Conservation (phyloP, 768 basidiomycete genomes). For the Trametes maxima region DNA sequence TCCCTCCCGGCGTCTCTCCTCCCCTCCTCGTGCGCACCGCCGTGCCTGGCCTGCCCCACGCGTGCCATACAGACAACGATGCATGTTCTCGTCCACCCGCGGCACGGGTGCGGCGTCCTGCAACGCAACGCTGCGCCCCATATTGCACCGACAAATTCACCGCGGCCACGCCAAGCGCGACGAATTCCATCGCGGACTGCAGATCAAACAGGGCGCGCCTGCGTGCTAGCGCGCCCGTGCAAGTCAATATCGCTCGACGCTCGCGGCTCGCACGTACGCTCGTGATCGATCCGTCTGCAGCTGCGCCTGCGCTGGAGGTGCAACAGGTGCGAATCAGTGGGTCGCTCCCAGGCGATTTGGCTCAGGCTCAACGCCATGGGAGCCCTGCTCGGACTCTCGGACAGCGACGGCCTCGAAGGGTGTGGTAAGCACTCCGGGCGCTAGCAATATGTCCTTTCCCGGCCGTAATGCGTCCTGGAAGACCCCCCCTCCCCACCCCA, state of each 20-base stretch:
- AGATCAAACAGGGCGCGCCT: no score
- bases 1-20: not conserved
- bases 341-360: conserved; percentile 2
- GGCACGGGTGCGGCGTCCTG: no score
- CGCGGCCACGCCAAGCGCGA: not conserved
- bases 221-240: not conserved
- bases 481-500: not conserved
- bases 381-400: conserved; percentile 11
- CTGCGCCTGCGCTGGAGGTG: not conserved
- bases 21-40: no score
- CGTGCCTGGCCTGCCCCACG: no score
- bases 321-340: not conserved
- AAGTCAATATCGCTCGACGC: not conserved
- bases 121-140: no score
- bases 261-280: not conserved
- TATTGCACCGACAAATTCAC: not conserved
- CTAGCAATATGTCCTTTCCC: conserved; percentile 21
- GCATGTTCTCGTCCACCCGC: no score
- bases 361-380: conserved; percentile 1
- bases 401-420: conserved; percentile 13
- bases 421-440: conserved; percentile 18
- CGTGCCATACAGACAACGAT: no score
- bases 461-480: conserved; percentile 9
- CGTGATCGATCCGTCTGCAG: not conserved
- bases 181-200: not conserved